Percentiles rank a stretch among this genome's conserved stretches.
Conservation (phyloP, 371 early-diverging fungal genomes). For the Conidiobolus incongruus region DNA sequence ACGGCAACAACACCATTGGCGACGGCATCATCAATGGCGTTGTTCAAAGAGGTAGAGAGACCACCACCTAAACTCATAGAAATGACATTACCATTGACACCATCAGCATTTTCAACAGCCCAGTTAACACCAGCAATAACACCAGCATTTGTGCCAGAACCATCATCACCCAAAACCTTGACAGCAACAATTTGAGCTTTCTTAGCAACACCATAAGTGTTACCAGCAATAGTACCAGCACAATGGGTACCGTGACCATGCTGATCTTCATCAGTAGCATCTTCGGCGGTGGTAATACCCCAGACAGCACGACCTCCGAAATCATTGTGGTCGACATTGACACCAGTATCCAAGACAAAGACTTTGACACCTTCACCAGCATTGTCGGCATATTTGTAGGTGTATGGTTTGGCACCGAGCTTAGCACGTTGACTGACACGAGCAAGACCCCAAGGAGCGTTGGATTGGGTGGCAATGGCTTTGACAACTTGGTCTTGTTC, state of each 20-base stretch:
- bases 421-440: conserved; percentile 18
- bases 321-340: too few species aligned
- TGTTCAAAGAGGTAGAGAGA: conserved; percentile 15
- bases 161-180: too few species aligned
- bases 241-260: conserved; percentile 43
- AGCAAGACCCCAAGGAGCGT: conserved; percentile 22
- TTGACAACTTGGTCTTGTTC: background rate
- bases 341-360: too few species aligned
- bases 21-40: conserved; percentile 9
- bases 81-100: conserved; percentile 8
- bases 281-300: conserved; percentile 20
- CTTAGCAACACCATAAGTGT: too few species aligned
- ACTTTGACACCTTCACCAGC: conserved; percentile 38
- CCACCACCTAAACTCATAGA: conserved; percentile 38
- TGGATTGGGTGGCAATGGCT: conserved; percentile 6
- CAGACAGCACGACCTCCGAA: conserved; percentile 37
- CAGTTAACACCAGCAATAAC: too few species aligned
- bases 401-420: conserved; percentile 6
- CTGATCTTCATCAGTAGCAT: conserved; percentile 30
- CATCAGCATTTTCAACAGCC: conserved; percentile 8
- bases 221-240: conserved; percentile 41
- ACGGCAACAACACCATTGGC: conserved; percentile 19
- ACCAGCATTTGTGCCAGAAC: too few species aligned
- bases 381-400: conserved; percentile 13
- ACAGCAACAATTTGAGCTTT: too few species aligned